These are phyloP conservation scores for Mycocentrospora acerina DNA, from an alignment of 2,329 filamentous ascomycete genomes.

Conservation along the genomic window DNA sequence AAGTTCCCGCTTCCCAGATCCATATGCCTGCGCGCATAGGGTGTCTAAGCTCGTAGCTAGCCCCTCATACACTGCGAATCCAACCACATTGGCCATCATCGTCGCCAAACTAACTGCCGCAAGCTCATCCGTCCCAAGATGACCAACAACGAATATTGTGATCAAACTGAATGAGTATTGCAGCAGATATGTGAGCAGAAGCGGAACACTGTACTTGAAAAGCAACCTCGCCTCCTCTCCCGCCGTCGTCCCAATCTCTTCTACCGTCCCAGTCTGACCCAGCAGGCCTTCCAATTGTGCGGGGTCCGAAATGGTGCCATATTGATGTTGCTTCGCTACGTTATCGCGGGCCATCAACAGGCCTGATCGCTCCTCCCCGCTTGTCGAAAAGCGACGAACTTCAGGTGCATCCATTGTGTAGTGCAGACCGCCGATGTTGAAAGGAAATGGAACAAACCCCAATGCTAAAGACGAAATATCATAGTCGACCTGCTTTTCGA, in stretches of 20 bases:
- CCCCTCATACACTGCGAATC: slow-evolving; percentile 54
- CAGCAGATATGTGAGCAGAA: slow-evolving; percentile 56
- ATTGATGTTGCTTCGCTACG: slow-evolving; percentile 22
- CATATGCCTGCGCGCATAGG: slow-evolving; percentile 55
- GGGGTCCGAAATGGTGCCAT: slow-evolving; percentile 29
- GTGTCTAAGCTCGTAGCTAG: slow-evolving; percentile 56
- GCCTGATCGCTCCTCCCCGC: slow-evolving; percentile 27
- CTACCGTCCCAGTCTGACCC: slow-evolving; percentile 20
- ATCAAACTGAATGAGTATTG: slow-evolving; percentile 57
- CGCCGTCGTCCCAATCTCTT: slow-evolving; percentile 25
- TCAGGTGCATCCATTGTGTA: slow-evolving; percentile 35
- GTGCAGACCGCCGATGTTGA: slow-evolving; percentile 16
- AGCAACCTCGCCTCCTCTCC: slow-evolving; percentile 36
- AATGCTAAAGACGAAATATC: slow-evolving; percentile 29
- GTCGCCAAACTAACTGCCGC: slow-evolving; percentile 55
- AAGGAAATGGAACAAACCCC: slow-evolving; percentile 22
- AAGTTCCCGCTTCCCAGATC: slow-evolving; percentile 49
- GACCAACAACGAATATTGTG: slow-evolving; percentile 55
- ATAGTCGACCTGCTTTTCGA: too few species aligned
- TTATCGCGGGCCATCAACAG: slow-evolving; percentile 25
- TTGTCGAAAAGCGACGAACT: slow-evolving; percentile 33
- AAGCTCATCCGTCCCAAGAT: slow-evolving; percentile 55
- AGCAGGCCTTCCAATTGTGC: slow-evolving; percentile 31
- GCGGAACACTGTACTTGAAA: slow-evolving; percentile 49
- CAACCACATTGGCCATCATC: slow-evolving; percentile 58